A percentile compares a stretch with the other conserved stretches of the same genome.
phyloP scores from a whole-genome alignment of 1,139 yeast genomes.

The Saccharomyces hybrid region DNA sequence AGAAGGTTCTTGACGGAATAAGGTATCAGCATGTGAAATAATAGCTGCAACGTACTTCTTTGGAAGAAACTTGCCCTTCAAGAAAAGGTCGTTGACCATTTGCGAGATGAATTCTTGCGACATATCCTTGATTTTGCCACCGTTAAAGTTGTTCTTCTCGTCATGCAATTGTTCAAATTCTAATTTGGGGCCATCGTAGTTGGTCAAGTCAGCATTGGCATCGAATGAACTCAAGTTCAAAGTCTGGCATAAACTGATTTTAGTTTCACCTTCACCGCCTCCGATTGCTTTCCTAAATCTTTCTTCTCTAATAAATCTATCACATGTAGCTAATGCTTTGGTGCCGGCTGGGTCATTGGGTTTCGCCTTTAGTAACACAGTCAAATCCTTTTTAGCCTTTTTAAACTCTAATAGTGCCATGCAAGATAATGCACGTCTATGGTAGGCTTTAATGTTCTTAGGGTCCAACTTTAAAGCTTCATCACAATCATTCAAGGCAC shows the following conservation, averaged over 20 bases:
- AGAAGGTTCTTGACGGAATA: constrained; percentile 61
- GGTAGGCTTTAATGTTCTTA: constrained; percentile 63
- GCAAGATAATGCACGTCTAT: constrained; percentile 74
- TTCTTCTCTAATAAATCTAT: constrained; percentile 57
- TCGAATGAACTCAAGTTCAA: constrained; percentile 47
- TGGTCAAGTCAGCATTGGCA: constrained; percentile 31
- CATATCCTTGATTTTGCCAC: constrained; percentile 30
- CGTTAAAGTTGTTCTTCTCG: constrained; percentile 28
- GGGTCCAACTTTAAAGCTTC: constrained; percentile 63
- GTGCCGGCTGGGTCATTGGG: constrained; percentile 69
- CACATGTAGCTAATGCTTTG: constrained; percentile 57
- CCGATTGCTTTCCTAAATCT: constrained; percentile 87
- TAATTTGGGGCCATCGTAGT: constrained; percentile 59
- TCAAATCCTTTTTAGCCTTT: constrained; percentile 67
- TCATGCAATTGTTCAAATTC: constrained; percentile 35
- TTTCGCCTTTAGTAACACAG: constrained; percentile 49
- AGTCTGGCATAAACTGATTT: constrained; percentile 35
- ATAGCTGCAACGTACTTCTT: constrained; percentile 80
- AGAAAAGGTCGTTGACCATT: constrained; percentile 58
- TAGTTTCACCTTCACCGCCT: constrained; percentile 43
- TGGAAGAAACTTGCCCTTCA: constrained; percentile 66
- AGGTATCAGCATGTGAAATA: constrained; percentile 59
- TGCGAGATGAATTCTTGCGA: constrained; percentile 50
- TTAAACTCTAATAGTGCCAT: constrained; percentile 71
- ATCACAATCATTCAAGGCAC: constrained; percentile 72